Base-by-base conservation (phyloP, 2,329 filamentous ascomycete genomes). In the Aspergillus quadrilineatus region DNA sequence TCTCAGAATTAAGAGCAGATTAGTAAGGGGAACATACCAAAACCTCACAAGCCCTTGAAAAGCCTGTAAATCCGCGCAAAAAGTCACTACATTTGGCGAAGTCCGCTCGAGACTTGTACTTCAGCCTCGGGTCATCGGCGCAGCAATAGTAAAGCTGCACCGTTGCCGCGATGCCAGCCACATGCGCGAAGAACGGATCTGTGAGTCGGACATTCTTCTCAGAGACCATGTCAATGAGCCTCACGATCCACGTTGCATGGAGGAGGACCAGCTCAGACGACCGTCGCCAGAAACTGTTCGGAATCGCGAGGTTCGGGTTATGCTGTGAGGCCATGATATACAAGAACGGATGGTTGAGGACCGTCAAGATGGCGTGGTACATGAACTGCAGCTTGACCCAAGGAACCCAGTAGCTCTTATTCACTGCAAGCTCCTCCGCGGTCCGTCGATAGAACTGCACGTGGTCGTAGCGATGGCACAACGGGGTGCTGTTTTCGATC, bases 81-180 rank as follows among this genome's bases (percentile, higher is more conserved):
- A 82, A 82, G 47, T 72, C 71, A 50, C 77, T 71, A 57, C 80
- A 82, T 57, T 82, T 82, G 1, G 77, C 75, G 68, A 82, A 79
- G 57, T 82, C 80, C 1, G 76, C 75, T 30, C 80, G 80, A 0
- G 79, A 81, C 64, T 82, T 81, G 63, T 79, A 76, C 58, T 80
- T 82, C 9, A 82, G 62, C 49, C 76, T 71, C 0, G 77, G 63
- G 6, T 80, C 78, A 0, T 78, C 78, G 0, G 80, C 79, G 41
- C 79, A 81, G 62, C 79, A 82, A 57, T 80, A 82, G 59, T 82
- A 82, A 0, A 82, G 70, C 52, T 82, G 80, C 2, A 82, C 79
- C 0, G 79, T 82, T 0, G 80, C 80, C 0, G 80, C 80, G 36
- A 82, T 80, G 3, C 79, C 79, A 0, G 79, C 79, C 1, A 74